phyloP scores from a whole-genome alignment of 768 basidiomycete species.

The Xerocomellus intermedius region DNA sequence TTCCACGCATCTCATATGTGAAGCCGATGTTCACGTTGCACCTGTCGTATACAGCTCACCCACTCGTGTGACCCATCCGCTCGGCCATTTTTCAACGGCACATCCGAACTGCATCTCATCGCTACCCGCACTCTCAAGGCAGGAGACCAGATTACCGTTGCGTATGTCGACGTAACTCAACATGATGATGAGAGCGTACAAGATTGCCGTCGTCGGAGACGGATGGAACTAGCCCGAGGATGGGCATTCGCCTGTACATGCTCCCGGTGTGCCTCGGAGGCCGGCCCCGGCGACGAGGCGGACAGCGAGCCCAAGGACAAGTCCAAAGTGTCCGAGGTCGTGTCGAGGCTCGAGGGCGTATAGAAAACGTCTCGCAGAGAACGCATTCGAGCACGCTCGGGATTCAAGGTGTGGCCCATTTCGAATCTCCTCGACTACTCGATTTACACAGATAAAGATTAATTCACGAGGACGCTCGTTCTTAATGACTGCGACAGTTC shows the following conservation, averaged over 20 bases:
- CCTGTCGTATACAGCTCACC: slow-evolving; percentile 39
- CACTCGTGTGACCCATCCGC: slow-evolving; percentile 77
- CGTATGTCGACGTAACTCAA: slow-evolving; percentile 69
- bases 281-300: slow-evolving; percentile 24
- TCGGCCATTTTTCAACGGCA: slow-evolving; percentile 66
- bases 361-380: slow-evolving; percentile 6
- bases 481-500: background rate
- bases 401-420: background rate
- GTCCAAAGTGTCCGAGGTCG: slow-evolving; percentile 44
- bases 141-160: slow-evolving; percentile 74
- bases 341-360: slow-evolving; percentile 30
- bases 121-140: slow-evolving; percentile 65
- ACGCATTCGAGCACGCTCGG: background rate
- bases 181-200: slow-evolving; percentile 49
- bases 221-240: slow-evolving; percentile 73
- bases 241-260: slow-evolving; percentile 83
- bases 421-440: background rate
- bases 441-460: background rate
- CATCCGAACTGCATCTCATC: slow-evolving; percentile 66
- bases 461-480: background rate
- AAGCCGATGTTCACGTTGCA: background rate
- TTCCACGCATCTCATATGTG: background rate
- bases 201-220: slow-evolving; percentile 62
- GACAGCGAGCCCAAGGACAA: slow-evolving; percentile 47
- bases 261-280: slow-evolving; percentile 60